phyloP scores from a whole-genome alignment of 345 rosid species.

The Sonneratia alba region DNA sequence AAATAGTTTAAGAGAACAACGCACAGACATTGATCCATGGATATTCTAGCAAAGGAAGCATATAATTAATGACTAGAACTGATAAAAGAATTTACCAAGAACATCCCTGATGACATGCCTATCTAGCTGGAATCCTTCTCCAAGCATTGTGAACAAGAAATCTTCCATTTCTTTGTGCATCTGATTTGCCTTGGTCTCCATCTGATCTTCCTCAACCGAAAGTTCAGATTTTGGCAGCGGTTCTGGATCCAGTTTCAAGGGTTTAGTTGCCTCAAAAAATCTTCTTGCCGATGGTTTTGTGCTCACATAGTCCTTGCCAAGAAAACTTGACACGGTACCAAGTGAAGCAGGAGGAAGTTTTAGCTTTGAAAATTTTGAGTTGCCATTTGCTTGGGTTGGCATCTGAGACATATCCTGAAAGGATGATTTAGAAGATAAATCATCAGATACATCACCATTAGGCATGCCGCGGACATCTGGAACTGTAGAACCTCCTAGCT shows the following conservation, averaged over 20 bases:
- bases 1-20: neutral
- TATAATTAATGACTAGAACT: neutral
- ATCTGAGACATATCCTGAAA: conserved; percentile 3
- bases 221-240: conserved; percentile 25
- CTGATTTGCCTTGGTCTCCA: conserved; percentile 12
- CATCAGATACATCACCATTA: conserved; percentile 2
- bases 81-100: conserved; percentile 7
- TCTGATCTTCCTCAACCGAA: conserved; percentile 15
- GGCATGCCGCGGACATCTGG: conserved; percentile 10
- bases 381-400: conserved; percentile 18
- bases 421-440: conserved; percentile 14
- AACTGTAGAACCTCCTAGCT: conserved; percentile 17
- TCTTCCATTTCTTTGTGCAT: conserved; percentile 36
- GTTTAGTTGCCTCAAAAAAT: conserved; percentile 23
- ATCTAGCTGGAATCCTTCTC: conserved; percentile 36
- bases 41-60: neutral
- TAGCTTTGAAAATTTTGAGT: conserved; percentile 22
- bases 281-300: conserved; percentile 19
- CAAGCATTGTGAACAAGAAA: conserved; percentile 42
- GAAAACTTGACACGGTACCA: conserved; percentile 37
- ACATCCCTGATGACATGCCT: conserved; percentile 23
- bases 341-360: conserved; percentile 35
- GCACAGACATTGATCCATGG: neutral
- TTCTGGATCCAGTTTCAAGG: conserved; percentile 35
- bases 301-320: conserved; percentile 37